Base-by-base conservation (phyloP, 2,329 filamentous ascomycete species). In the Talaromyces rugulosus region DNA sequence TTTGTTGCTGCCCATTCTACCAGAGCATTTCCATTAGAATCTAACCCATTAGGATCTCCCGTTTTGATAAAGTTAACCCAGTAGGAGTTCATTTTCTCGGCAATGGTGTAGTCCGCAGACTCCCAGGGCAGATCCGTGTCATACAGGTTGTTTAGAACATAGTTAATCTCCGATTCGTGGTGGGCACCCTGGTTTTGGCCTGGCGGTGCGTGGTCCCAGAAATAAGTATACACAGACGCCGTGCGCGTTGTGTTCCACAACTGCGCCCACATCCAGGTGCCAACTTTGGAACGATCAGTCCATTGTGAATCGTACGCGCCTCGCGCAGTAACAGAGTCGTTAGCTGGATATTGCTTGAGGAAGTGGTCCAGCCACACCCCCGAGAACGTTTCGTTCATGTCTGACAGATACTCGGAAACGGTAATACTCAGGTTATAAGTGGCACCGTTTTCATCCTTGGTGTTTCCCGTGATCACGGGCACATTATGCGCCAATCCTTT, bases 11-110 rank as follows among this genome's bases (percentile, higher is more conserved):
- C 16, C 30, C 52, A 55, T n/a, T 31, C 52, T 1, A 23, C 23
- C 31, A 55, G 52, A 36, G 31, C 23, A 6, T 34, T 34, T 5
- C 52, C 52, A 34, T 55, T 33, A 4, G 36, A 40, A 5, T 40
- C 36, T 4, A 40, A 12, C 72, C 51, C 72, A 65, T 60, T 77
- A 65, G 73, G 74, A 31, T 68, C 64, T 2, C 72, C 72, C 8
- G 62, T 72, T 60, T 65, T 66, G 36, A 68, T 71, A 57, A 74
- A 76, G 58, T 70, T 72, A 12, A 66, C 68, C 60, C 75, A 70
- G 62, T 74, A 75, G 4, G 62, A 63, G 56, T 74, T 71, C 52
- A 75, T 64, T 51, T 61, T 65, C 1, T 53, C 40, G 1, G 59
- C 64, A 47, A 74, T 65, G 4, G 30, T 53, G 54, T 71, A 70